Percentiles rank a stretch among this genome's conserved stretches.
phyloP scores from a whole-genome alignment of 148 eudicot species.

The Rhododendron williamsianum region DNA sequence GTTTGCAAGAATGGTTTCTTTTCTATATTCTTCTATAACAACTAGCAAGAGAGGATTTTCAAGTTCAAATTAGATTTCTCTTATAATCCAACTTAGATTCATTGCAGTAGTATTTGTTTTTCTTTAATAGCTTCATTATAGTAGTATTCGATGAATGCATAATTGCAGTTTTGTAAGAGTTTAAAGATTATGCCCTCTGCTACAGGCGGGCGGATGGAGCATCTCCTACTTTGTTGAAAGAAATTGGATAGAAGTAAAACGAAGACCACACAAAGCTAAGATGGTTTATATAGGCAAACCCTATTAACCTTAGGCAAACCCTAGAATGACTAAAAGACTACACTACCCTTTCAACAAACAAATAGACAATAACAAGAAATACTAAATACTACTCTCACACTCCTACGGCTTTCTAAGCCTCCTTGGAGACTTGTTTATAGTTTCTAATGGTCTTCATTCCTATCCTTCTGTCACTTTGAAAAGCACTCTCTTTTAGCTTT shows the following conservation, averaged over 20 bases:
- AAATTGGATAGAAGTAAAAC: not conserved
- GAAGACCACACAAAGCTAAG: not conserved
- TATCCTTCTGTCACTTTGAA: not conserved
- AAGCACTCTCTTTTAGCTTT: not conserved
- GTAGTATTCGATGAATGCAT: not conserved
- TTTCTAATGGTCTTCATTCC: not conserved
- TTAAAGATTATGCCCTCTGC: not conserved
- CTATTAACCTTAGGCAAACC: not conserved
- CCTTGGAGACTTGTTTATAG: not conserved
- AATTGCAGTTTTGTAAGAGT: not conserved
- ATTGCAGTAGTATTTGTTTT: not conserved
- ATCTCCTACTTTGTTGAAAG: not conserved
- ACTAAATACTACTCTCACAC: no score
- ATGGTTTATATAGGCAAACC: not conserved
- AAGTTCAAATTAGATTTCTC: not conserved
- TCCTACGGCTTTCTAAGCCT: not conserved
- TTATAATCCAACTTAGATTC: not conserved
- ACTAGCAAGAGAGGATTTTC: not conserved
- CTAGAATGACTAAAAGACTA: no score
- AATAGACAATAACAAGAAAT: no score
- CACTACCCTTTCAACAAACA: not conserved
- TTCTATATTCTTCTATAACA: not conserved
- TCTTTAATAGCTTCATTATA: not conserved
- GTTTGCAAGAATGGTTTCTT: not conserved
- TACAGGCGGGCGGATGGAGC: not conserved